Evolutionary conservation across 805 yeast species (phyloP).

Genomic region (Ogataea nonfermentans): DNA sequence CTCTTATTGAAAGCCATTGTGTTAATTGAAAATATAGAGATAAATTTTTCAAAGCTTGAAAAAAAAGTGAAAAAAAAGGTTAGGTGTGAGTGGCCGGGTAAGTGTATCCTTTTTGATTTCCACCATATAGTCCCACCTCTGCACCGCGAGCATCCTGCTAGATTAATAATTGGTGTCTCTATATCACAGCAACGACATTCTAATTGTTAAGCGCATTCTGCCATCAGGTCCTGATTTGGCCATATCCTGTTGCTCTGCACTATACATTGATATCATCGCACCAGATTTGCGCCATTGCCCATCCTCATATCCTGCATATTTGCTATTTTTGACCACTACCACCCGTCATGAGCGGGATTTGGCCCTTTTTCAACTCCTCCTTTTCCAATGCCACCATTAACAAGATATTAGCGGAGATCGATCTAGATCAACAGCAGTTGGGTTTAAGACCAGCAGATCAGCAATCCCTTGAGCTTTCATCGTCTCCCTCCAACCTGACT

Average conservation of each 20-base stretch:
- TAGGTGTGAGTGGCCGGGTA: constrained; percentile 18
- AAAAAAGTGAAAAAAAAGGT: constrained; percentile 5
- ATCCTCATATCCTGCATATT: not conserved
- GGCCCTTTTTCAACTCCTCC: constrained; percentile 40
- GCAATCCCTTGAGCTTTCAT: constrained; percentile 1
- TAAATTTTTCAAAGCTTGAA: constrained; percentile 10
- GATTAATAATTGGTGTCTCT: too few relatives aligned
- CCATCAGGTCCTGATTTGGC: too few relatives aligned
- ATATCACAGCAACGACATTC: too few relatives aligned
- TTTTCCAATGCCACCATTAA: constrained; percentile 38
- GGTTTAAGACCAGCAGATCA: constrained; percentile 2
- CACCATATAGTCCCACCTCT: too few relatives aligned
- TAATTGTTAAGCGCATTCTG: too few relatives aligned
- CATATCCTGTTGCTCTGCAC: too few relatives aligned
- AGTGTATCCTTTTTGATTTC: not conserved
- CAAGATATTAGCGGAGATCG: constrained; percentile 37
- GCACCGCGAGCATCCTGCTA: too few relatives aligned
- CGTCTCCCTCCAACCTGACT: constrained; percentile 26
- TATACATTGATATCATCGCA: not conserved
- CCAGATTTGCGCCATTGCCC: not conserved
- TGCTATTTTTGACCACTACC: not conserved
- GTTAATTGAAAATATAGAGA: not conserved
- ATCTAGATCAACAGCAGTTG: constrained; percentile 32
- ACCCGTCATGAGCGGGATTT: constrained; percentile 35
- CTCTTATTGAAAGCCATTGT: constrained; percentile 76